Base-by-base conservation (phyloP, 2,329 filamentous ascomycete genomes). In the Xylariales sp. region DNA sequence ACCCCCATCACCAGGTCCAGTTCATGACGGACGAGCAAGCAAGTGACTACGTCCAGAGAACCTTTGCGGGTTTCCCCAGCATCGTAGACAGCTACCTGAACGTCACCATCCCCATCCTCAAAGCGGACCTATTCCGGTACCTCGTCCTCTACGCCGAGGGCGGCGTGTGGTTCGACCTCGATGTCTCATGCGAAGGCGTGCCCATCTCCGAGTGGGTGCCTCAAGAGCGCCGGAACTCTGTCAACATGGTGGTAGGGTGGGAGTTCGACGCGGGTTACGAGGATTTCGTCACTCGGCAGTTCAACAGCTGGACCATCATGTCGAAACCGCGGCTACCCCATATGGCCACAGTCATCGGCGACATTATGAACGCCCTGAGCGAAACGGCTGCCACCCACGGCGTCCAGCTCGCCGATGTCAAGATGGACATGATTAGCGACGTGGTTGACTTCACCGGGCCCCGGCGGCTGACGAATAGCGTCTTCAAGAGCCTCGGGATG, bases 1-100 rank as follows among this genome's bases (percentile, higher is more conserved):
- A 59, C 33, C 47, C 56, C 2, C 38, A 23, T 5, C 57, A 54
- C 33, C n/a, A 43, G 29, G 38, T 41, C 16, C 45, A 54, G 36
- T 54, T 55, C 33, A 35, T 60, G 24, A 56, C 50, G 4, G 56
- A 61, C 24, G 35, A 24, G 3, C 45, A 47, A 1, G 48, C 34
- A 16, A 47, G 52, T 23, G 83, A 83, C 47, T 71, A 63, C 35
- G 72, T 77, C 47, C 83, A 84, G 42, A 77, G 83, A 50, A 83
- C 78, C 0, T 66, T 69, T 6, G 79, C 78, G 16, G 10, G 17
- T 17, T 40, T 40, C 7, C 51, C 53, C 7, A 49, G 51, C 11
- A 40, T 56, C 23, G 49, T 53, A 7, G 41, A 48, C 5, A 36
- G 38, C 2, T 55, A 53, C 31, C 44, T 47, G 21, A 39, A 33